These are phyloP conservation scores for Aspergillus floridensis DNA, from an alignment of 2,329 filamentous ascomycete genomes.

Conservation along the genomic window DNA sequence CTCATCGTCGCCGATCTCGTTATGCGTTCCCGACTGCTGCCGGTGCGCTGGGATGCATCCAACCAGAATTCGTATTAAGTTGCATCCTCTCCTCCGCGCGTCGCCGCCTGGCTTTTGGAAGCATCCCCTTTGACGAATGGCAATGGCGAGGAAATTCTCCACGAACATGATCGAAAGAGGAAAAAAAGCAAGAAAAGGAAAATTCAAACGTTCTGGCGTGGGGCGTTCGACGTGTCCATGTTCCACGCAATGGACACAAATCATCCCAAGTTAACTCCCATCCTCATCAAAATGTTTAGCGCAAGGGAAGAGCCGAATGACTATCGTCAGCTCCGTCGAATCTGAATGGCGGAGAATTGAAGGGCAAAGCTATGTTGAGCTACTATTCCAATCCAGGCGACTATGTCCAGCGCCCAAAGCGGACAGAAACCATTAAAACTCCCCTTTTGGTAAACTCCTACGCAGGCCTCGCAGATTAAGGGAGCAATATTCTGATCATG, in stretches of 20 bases:
- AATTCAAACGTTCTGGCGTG: not conserved
- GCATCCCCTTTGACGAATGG: not conserved
- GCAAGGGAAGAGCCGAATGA: conserved; percentile 6
- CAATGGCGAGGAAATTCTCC: not conserved
- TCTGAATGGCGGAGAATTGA: not conserved
- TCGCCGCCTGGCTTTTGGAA: not conserved
- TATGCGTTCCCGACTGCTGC: not conserved
- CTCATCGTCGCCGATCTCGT: not conserved
- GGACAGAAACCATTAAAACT: not conserved
- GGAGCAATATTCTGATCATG: not conserved
- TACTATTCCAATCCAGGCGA: too few relatives aligned
- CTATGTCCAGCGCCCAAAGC: not conserved
- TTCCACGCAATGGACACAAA: not conserved
- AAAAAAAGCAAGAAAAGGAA: not conserved
- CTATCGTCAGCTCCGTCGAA: not conserved
- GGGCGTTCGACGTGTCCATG: not conserved
- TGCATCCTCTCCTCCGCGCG: not conserved
- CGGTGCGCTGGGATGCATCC: not conserved
- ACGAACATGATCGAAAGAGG: not conserved
- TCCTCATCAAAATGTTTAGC: not conserved
- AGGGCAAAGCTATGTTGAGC: too few relatives aligned
- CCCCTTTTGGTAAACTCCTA: not conserved
- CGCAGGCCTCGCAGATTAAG: not conserved
- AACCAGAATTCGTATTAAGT: not conserved
- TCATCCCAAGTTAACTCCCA: not conserved